phyloP scores from a whole-genome alignment of 495 filamentous ascomycete genomes.

The Letharia lupina region DNA sequence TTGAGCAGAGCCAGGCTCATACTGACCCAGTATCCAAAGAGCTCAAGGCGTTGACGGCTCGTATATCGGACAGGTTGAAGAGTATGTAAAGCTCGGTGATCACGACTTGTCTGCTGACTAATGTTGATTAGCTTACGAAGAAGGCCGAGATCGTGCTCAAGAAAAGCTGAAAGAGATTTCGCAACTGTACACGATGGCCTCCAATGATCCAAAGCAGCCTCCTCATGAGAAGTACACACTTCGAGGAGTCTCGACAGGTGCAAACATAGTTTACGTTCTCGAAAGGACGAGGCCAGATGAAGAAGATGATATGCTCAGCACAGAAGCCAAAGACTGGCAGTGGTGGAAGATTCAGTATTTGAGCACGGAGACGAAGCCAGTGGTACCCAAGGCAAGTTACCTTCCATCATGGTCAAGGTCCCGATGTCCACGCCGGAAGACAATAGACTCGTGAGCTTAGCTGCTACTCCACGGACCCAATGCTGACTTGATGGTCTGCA shows the following conservation, averaged over 20 bases:
- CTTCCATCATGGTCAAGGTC: not conserved
- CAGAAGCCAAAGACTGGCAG: constrained; percentile 33
- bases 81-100: constrained; percentile 29
- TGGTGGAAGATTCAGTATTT: constrained; percentile 52
- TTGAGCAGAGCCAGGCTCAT: constrained; percentile 7
- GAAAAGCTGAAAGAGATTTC: constrained; percentile 41
- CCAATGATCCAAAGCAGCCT: constrained; percentile 38
- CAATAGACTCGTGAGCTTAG: not conserved
- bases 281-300: constrained; percentile 19
- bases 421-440: not conserved
- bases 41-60: constrained; percentile 28
- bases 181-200: constrained; percentile 47
- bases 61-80: constrained; percentile 44
- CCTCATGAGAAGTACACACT: constrained; percentile 42
- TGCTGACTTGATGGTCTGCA: not conserved
- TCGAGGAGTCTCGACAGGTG: constrained; percentile 44
- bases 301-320: constrained; percentile 20
- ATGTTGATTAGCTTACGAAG: constrained; percentile 40
- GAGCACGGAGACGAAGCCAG: constrained; percentile 36
- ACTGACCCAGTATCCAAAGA: constrained; percentile 21
- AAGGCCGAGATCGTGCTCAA: constrained; percentile 41
- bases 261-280: constrained; percentile 46
- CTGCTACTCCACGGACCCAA: not conserved
- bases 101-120: constrained; percentile 1
- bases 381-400: constrained; percentile 11